Conservation (phyloP, 371 early-diverging fungal genomes). For the Coemansia sp. region DNA sequence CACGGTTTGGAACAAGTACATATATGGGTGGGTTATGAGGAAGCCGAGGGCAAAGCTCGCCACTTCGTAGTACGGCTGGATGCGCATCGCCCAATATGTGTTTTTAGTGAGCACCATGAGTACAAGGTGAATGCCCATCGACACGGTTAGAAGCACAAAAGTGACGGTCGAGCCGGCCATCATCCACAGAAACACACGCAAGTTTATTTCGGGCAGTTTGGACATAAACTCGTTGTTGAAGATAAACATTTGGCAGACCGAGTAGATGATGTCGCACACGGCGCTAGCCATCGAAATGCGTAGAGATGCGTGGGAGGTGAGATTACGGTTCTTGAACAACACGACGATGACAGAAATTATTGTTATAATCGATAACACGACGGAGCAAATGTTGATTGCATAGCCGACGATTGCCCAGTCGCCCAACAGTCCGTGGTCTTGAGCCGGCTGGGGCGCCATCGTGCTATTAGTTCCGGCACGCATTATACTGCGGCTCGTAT, state of each 20-base stretch:
- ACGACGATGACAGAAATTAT: slow-evolving; percentile 8
- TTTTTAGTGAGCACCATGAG: slow-evolving; percentile 23
- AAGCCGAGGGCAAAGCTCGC: slow-evolving; percentile 28
- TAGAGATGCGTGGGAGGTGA: slow-evolving; percentile 12
- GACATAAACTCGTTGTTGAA: slow-evolving; percentile 32
- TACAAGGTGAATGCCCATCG: slow-evolving; percentile 27
- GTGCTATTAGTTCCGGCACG: neutral
- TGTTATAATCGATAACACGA: slow-evolving; percentile 19
- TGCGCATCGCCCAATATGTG: slow-evolving; percentile 4
- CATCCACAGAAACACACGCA: slow-evolving; percentile 24
- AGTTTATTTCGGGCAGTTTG: slow-evolving; percentile 6
- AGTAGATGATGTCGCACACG: slow-evolving; percentile 23
- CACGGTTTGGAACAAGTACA: slow-evolving; percentile 29
- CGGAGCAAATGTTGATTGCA: slow-evolving; percentile 36
- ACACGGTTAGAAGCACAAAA: slow-evolving; percentile 22
- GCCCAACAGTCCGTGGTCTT: slow-evolving; percentile 29
- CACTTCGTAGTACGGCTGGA: slow-evolving; percentile 35
- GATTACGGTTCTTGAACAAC: slow-evolving; percentile 4
- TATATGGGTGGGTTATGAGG: slow-evolving; percentile 34
- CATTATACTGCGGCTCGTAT: no score
- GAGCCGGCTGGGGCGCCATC: neutral
- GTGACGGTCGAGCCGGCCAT: slow-evolving; percentile 22
- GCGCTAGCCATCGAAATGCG: slow-evolving; percentile 25
- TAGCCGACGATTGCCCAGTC: slow-evolving; percentile 41
- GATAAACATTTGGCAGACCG: slow-evolving; percentile 26